Conservation (phyloP, 2,329 filamentous ascomycete genomes). For the Alternaria burnsii region DNA sequence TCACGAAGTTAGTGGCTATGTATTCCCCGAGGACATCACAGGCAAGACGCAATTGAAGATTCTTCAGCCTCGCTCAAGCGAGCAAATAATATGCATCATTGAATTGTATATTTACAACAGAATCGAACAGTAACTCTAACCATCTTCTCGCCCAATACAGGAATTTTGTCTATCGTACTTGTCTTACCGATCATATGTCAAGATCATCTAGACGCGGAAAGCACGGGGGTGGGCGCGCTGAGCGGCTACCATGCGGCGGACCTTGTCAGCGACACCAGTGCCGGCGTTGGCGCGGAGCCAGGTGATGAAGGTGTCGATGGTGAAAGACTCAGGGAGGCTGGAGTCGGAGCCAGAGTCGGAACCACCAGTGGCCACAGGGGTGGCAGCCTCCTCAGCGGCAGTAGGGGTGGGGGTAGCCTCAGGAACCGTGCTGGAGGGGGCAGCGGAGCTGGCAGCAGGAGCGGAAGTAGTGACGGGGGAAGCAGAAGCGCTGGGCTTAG, state of each 20-base stretch:
- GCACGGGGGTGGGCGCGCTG: conserved; percentile 39
- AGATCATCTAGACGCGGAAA: conserved; percentile 31
- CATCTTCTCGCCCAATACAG: conserved; percentile 7
- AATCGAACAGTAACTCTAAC: conserved; percentile 30
- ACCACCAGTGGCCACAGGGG: conserved; percentile 20
- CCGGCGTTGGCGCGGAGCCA: conserved; percentile 43
- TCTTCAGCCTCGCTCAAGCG: conserved; percentile 1
- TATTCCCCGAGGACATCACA: not conserved
- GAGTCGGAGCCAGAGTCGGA: conserved; percentile 20
- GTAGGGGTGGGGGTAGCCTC: conserved; percentile 17
- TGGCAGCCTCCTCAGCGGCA: conserved; percentile 13
- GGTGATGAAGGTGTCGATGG: conserved; percentile 44
- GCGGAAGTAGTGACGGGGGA: conserved; percentile 20
- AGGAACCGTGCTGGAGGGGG: conserved; percentile 21
- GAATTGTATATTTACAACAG: conserved; percentile 43
- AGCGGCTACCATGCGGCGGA: conserved; percentile 36
- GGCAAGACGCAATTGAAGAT: not conserved
- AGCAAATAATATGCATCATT: conserved; percentile 30
- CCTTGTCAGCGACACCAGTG: conserved; percentile 30
- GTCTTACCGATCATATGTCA: not conserved
- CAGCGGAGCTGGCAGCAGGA: conserved; percentile 16
- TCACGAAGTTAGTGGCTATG: not conserved
- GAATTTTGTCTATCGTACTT: not conserved
- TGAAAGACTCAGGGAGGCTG: conserved; percentile 42
- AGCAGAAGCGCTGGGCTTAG: conserved; percentile 18